Percentiles rank a stretch among this genome's conserved stretches.
Evolutionary conservation across 495 filamentous ascomycete genomes (phyloP).

Genomic region (Trichocladium antarcticum): DNA sequence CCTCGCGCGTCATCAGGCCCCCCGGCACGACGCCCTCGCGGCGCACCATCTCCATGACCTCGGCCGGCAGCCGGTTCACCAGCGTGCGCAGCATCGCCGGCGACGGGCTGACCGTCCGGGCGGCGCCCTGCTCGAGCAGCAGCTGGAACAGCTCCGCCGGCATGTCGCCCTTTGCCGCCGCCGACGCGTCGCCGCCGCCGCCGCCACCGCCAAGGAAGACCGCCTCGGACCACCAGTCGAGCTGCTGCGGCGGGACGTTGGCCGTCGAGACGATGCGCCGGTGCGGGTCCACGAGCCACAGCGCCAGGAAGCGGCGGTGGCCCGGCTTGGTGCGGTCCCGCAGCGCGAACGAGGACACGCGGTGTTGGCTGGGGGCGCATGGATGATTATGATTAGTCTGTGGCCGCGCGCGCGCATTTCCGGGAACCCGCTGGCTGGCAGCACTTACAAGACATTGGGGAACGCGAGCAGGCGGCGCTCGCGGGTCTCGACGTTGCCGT

Average conservation of each 20-base stretch:
- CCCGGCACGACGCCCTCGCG: constrained; percentile 15
- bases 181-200: background rate
- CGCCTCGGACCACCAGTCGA: constrained; percentile 32
- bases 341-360: constrained; percentile 40
- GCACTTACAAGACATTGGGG: constrained; percentile 29
- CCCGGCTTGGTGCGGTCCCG: constrained; percentile 40
- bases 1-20: constrained; percentile 31
- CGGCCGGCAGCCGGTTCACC: constrained; percentile 23
- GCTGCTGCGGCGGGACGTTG: constrained; percentile 46
- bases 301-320: constrained; percentile 44
- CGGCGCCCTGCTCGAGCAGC: constrained; percentile 27
- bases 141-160: constrained; percentile 23
- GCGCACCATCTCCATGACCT: constrained; percentile 32
- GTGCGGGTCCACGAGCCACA: constrained; percentile 49
- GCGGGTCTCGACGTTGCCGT: constrained; percentile 24
- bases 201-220: constrained; percentile 9
- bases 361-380: constrained; percentile 32
- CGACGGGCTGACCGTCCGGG: constrained; percentile 5
- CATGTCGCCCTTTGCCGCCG: constrained; percentile 5
- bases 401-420: no score
- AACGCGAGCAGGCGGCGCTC: constrained; percentile 32
- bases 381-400: no score
- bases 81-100: constrained; percentile 14
- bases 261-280: constrained; percentile 41
- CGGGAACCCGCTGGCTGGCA: background rate